Evolutionary conservation across 2,329 filamentous ascomycete species (phyloP), one percentile per base, ranked within the genome.

Genomic region (Chrysoporthe austroafricana): DNA sequence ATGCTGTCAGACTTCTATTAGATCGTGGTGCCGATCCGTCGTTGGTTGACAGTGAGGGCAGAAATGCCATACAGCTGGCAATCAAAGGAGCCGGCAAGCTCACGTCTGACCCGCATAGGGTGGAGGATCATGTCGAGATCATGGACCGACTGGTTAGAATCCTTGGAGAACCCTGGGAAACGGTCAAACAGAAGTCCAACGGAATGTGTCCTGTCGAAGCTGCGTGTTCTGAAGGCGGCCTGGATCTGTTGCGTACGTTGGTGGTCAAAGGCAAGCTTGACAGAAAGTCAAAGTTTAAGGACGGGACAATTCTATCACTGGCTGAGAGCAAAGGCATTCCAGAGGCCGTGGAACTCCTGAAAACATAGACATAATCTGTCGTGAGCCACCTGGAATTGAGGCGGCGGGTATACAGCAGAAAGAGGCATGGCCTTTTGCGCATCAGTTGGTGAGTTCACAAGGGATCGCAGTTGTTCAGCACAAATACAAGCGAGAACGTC

Each of bases 91-190:
- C 63, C 43, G 26, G 56, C 18, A 66, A 66, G 54, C 34, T 66
- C n/a, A 67, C 39, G 7, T 46, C 43, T n/a, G 57, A 70, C 9
- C 36, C 50, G 32, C 26, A 57, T 8, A 64, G 43, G 36, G 32
- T 70, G 18, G 63, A 57, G n/a, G 65, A 66, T 42, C 68, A 70
- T 54, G 63, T 68, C 18, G 68, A 70, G 36, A 62, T 68, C 13
- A 70, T 68, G 68, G 44, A 56, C 9, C 54, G 43, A 50, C 54
- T 70, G 18, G 57, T 50, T 13, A 66, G 57, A 46, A 44, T 46
- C 9, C 63, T 58, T 1, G 54, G 42, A 18, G 39, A 16, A 11
- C 21, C 34, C 13, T 52, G 54, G 21, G 13, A 13, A 1, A 16
- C 42, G 13, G 43, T 32, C 13, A n/a, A 18, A 8, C 18, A 43